Percentiles rank a stretch among this genome's conserved stretches.
phyloP scores from a whole-genome alignment of 1,284 basidiomycete species.

The Apiotrichum sp. region DNA sequence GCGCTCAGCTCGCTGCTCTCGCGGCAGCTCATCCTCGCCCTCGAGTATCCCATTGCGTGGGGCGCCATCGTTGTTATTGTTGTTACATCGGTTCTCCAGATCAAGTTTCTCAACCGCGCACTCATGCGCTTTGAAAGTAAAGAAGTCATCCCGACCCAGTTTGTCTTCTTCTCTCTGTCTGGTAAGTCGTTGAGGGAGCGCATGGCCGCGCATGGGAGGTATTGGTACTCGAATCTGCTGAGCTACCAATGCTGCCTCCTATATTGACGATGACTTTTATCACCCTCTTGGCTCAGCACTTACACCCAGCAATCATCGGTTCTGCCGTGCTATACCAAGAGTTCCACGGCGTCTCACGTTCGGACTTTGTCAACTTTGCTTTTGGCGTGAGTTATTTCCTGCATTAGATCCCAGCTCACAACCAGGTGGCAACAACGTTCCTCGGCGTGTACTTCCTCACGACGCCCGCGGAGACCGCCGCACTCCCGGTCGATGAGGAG shows the following conservation, averaged over 20 bases:
- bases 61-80: conserved; percentile 64
- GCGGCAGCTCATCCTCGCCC: conserved; percentile 65
- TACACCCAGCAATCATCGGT: conserved; percentile 71
- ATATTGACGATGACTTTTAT: neutral
- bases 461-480: neutral
- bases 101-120: conserved; percentile 83
- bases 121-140: conserved; percentile 84
- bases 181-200: conserved; percentile 16
- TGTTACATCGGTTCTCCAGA: conserved; percentile 78
- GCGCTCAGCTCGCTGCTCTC: conserved; percentile 68
- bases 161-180: conserved; percentile 62
- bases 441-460: conserved; percentile 61
- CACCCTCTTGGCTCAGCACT: conserved; percentile 43
- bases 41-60: conserved; percentile 72
- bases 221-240: too few species aligned
- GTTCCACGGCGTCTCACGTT: conserved; percentile 71
- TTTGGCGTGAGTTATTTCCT: conserved; percentile 31
- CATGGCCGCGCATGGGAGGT: too few species aligned
- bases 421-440: conserved; percentile 31
- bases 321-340: conserved; percentile 91
- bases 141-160: conserved; percentile 88
- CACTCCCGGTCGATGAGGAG: conserved; percentile 14
- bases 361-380: conserved; percentile 60
- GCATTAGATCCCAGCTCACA: too few species aligned
- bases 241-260: too few species aligned